A percentile compares a stretch with the other conserved stretches of the same genome.
Conservation (phyloP, 169 alveolate species). For the Babesia ovata region DNA sequence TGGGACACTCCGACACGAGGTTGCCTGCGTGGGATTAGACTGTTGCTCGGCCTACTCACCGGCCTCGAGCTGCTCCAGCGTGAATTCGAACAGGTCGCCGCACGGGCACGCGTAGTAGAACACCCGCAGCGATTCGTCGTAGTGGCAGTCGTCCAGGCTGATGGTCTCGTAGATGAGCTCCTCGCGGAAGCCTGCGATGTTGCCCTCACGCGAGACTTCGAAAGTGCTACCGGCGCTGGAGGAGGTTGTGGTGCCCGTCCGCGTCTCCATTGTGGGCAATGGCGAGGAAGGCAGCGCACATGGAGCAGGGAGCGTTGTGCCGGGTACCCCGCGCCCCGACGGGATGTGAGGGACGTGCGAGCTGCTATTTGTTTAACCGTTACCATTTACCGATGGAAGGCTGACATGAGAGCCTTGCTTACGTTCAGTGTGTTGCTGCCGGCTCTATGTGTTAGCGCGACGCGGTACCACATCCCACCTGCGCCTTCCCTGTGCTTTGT, state of each 20-base stretch:
- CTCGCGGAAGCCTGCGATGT: conserved; percentile 50
- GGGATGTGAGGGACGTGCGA: not conserved
- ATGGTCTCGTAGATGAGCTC: conserved; percentile 60
- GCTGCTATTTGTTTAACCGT: not conserved
- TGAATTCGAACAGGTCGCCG: conserved; percentile 63
- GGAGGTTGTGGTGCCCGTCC: not conserved
- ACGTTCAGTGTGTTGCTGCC: conserved; percentile 8
- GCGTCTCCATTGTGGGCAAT: conserved; percentile 2
- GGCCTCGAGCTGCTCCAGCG: conserved; percentile 32
- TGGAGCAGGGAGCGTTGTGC: not conserved
- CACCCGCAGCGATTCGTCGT: conserved; percentile 33
- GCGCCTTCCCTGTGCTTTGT: not conserved
- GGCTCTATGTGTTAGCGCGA: conserved; percentile 1
- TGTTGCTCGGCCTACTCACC: conserved; percentile 11
- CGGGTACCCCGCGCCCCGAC: too few species aligned
- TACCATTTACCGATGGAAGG: not conserved
- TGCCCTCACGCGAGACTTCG: conserved; percentile 41
- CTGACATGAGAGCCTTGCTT: conserved; percentile 3
- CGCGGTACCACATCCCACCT: not conserved
- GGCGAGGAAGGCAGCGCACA: conserved; percentile 1
- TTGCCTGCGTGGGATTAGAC: conserved; percentile 30
- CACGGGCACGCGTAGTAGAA: conserved; percentile 65
- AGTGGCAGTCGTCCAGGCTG: conserved; percentile 58
- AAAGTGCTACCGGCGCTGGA: not conserved
- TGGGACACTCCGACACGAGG: conserved; percentile 64